Evolutionary conservation across 164 flowering plant genomes (phyloP), one percentile per base, ranked within the genome.

Genomic region (Annona cherimola): DNA sequence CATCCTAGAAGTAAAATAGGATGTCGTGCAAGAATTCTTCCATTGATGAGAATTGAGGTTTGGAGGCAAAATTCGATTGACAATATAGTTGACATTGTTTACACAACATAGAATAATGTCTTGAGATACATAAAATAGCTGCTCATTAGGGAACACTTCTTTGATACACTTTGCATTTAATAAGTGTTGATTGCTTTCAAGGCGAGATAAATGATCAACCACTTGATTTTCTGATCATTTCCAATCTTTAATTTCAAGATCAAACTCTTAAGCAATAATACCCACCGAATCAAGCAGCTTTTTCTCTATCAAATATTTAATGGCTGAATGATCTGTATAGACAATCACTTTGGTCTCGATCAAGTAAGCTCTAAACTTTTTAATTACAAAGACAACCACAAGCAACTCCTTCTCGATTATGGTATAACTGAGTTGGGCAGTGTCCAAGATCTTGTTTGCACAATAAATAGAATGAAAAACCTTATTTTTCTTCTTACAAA

Each of bases 101-200:
- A 68, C 67, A 61, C 35, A 79, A 73, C 75, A 79, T 3, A 77
- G 76, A 0, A 20, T 0, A 19, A 42, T 18, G 7, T 7, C 4
- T 50, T 5, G 55, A 1, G 26, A 4, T 0, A 46, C 6, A 2
- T 61, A 26, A 14, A 73, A 61, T 7, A 79, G n/a, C 7, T 76
- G 73, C 35, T 77, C 76, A 62, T 75, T 68, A 35, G 76, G 78
- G 54, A 77, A 77, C 0, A 8, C 14, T 0, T 74, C 80, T 1
- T 67, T 6, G 14, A 67, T 39, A 64, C 50, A 0, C 39, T 11
- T 11, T 66, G 63, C 6, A 45, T 67, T 18, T 42, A 70, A 16
- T 73, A 63, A 5, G 19, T 8, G 7, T 64, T 45, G 11, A 68
- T 64, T 39, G 69, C 35, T 26, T 26, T 26, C 35, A 26, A 26